Percentiles rank a stretch among this genome's conserved stretches.
phyloP scores from a whole-genome alignment of 2,329 filamentous ascomycete genomes.

The Cytospora chrysosperma region DNA sequence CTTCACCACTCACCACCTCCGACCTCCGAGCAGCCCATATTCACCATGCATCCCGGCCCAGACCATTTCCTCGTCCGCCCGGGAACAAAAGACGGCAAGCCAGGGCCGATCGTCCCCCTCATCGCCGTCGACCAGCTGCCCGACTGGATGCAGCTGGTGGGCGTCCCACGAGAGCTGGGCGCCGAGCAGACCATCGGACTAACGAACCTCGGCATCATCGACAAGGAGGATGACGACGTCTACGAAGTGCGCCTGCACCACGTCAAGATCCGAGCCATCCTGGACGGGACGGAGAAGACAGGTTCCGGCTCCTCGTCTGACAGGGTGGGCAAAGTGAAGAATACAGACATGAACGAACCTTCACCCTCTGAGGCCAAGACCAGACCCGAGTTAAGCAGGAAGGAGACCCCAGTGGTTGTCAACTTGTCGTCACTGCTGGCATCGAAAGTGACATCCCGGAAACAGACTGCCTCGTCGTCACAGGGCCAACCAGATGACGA shows the following conservation, averaged over 20 bases:
- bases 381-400: neutral
- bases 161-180: constrained; percentile 43
- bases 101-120: constrained; percentile 47
- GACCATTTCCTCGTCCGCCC: constrained; percentile 47
- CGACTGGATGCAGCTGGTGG: constrained; percentile 42
- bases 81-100: constrained; percentile 31
- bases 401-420: neutral
- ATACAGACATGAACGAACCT: neutral
- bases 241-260: constrained; percentile 32
- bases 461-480: neutral
- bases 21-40: neutral
- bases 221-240: constrained; percentile 25
- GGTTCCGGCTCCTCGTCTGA: neutral
- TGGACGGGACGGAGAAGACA: constrained; percentile 5
- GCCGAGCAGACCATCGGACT: constrained; percentile 40
- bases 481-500: neutral
- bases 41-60: constrained; percentile 30
- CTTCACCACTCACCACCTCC: neutral
- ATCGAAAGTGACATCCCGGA: neutral
- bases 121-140: constrained; percentile 55
- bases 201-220: constrained; percentile 37
- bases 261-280: constrained; percentile 9
- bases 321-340: neutral
- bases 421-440: neutral
- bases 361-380: neutral